phyloP scores from a whole-genome alignment of 257 asterid genomes.

The Primulina huaijiensis region DNA sequence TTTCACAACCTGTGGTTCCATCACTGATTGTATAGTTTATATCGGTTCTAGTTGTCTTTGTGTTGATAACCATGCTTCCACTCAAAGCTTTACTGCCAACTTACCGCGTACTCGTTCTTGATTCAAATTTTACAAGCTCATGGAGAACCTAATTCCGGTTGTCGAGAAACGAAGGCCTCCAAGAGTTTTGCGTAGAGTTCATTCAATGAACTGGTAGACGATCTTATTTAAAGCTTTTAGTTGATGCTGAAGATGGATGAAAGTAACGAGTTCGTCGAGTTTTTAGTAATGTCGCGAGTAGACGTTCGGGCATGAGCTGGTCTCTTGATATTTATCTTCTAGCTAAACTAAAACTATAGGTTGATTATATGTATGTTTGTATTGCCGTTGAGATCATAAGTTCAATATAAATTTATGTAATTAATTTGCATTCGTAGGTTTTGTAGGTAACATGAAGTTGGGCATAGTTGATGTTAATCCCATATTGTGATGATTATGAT shows the following conservation, averaged over 20 bases:
- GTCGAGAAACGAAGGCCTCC: conserved; percentile 56
- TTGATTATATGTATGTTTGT: background rate
- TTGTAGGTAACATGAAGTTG: background rate
- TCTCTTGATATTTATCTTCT: conserved; percentile 8
- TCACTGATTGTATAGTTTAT: background rate
- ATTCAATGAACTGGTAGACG: conserved; percentile 45
- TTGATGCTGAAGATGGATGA: conserved; percentile 25
- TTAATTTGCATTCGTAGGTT: background rate
- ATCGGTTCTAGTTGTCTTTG: background rate
- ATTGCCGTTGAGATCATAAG: background rate
- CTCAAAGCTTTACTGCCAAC: conserved; percentile 1
- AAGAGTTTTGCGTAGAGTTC: conserved; percentile 46
- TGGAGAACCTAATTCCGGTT: conserved; percentile 69
- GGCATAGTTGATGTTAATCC: background rate
- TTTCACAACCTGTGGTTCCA: background rate
- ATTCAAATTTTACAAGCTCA: conserved; percentile 42
- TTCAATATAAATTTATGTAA: background rate
- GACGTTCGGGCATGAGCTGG: conserved; percentile 29
- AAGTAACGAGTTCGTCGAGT: conserved; percentile 19
- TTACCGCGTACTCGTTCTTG: background rate
- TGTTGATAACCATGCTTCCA: background rate
- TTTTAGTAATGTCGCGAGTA: conserved; percentile 27
- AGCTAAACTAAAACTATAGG: conserved; percentile 1
- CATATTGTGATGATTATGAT: background rate
- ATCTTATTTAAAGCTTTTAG: background rate